Percentiles rank a stretch among this genome's conserved stretches.
Conservation (phyloP, 1,139 yeast species). For the Hyphopichia fennica region DNA sequence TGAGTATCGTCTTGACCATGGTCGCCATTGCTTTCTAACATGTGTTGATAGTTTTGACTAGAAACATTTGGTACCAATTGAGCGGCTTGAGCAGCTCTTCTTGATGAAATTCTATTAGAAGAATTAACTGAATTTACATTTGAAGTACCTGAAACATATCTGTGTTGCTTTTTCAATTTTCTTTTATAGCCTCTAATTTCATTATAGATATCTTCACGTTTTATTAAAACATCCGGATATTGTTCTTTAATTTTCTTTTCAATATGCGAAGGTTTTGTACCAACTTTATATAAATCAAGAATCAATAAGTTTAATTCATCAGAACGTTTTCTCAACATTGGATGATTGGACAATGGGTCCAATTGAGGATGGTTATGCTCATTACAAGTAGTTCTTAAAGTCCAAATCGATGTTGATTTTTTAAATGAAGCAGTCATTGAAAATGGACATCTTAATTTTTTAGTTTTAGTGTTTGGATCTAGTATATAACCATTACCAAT, state of each 20-base stretch:
- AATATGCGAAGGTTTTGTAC: slow-evolving; percentile 59
- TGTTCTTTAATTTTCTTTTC: slow-evolving; percentile 54
- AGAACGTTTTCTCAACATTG: slow-evolving; percentile 56
- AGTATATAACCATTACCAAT: slow-evolving; percentile 38
- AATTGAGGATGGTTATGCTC: slow-evolving; percentile 62
- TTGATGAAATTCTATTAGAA: neutral
- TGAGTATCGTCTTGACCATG: slow-evolving; percentile 22
- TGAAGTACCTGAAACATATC: slow-evolving; percentile 13
- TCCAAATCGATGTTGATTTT: slow-evolving; percentile 52
- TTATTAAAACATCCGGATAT: slow-evolving; percentile 55
- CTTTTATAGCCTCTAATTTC: slow-evolving; percentile 60
- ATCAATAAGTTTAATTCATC: slow-evolving; percentile 54
- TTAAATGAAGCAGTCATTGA: slow-evolving; percentile 58
- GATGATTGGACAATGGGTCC: slow-evolving; percentile 56
- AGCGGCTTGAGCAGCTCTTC: neutral
- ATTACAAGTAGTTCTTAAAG: slow-evolving; percentile 53
- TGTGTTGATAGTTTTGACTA: slow-evolving; percentile 19
- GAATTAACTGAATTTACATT: neutral
- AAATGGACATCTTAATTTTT: slow-evolving; percentile 57
- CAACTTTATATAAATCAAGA: slow-evolving; percentile 53
- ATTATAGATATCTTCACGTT: slow-evolving; percentile 58
- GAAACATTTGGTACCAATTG: neutral
- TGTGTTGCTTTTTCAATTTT: slow-evolving; percentile 46
- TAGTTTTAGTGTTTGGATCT: slow-evolving; percentile 49
- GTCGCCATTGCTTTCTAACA: slow-evolving; percentile 30